Conservation (phyloP, 192 early-diverging fungal genomes). For the Thamnidium elegans region DNA sequence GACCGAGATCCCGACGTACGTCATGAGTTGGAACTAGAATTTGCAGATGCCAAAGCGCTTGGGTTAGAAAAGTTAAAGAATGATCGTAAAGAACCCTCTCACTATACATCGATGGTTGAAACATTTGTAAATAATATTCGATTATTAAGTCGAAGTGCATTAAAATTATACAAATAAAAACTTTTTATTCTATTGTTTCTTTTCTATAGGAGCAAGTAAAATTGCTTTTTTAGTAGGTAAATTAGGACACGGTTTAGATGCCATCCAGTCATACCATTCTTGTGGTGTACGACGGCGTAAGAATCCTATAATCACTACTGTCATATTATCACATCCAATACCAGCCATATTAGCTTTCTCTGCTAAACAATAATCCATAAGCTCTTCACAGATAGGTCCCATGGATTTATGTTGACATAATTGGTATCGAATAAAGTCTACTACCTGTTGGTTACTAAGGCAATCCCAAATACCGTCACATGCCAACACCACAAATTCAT, state of each 20-base stretch:
- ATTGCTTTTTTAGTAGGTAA: background rate
- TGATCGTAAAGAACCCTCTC: conserved; percentile 55
- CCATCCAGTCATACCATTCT: conserved; percentile 67
- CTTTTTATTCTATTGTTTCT: background rate
- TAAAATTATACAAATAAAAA: background rate
- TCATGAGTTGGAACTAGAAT: conserved; percentile 87
- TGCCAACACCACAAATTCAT: conserved; percentile 94
- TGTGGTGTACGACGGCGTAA: conserved; percentile 70
- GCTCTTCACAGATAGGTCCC: conserved; percentile 72
- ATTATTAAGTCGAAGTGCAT: conserved; percentile 39
- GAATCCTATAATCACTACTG: conserved; percentile 86
- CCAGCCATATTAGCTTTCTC: conserved; percentile 80
- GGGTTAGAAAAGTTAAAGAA: conserved; percentile 61
- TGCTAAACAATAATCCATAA: conserved; percentile 91
- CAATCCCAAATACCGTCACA: conserved; percentile 99
- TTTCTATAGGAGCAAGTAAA: background rate
- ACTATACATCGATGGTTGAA: conserved; percentile 68
- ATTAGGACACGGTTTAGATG: background rate
- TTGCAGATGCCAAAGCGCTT: conserved; percentile 55
- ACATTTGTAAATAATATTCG: conserved; percentile 79
- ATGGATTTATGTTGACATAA: conserved; percentile 62
- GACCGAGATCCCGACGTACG: conserved; percentile 47
- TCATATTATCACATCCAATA: conserved; percentile 99
- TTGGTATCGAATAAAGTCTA: conserved; percentile 78
- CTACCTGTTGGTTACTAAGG: conserved; percentile 84